Percentiles rank a stretch among this genome's conserved stretches.
phyloP scores from a whole-genome alignment of 768 basidiomycete genomes.

The Cubamyces sp. region DNA sequence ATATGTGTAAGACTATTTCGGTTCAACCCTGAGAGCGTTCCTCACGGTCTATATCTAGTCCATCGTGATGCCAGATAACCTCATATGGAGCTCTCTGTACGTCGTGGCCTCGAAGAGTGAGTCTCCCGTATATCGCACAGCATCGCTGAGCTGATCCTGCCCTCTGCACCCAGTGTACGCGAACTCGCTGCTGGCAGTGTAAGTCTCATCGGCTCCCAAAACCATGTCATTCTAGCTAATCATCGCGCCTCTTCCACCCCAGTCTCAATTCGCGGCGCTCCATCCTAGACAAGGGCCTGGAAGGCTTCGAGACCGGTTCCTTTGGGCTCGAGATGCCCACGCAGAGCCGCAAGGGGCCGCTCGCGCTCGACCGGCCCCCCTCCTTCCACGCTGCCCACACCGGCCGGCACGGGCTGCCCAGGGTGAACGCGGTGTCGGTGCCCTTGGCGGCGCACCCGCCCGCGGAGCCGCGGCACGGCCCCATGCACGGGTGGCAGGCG shows the following conservation, averaged over 20 bases:
- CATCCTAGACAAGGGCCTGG: not conserved
- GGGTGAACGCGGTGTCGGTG: not conserved
- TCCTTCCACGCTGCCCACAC: no score
- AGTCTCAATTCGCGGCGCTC: not conserved
- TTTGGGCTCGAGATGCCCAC: not conserved
- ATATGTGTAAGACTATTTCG: no score
- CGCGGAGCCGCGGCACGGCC: not conserved
- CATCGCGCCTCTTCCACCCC: not conserved
- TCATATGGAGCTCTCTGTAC: not conserved
- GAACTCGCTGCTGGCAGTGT: not conserved
- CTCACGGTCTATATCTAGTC: not conserved
- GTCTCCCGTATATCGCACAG: not conserved
- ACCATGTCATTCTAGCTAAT: no score
- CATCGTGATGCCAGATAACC: not conserved
- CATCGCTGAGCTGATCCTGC: not conserved
- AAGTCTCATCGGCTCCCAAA: no score
- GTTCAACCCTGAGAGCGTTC: no score
- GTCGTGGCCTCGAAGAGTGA: not conserved
- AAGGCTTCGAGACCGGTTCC: slow-evolving; percentile 3
- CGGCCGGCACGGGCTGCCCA: no score
- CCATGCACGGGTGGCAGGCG: not conserved
- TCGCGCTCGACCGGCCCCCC: not conserved
- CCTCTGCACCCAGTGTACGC: not conserved
- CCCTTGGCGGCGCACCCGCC: not conserved
- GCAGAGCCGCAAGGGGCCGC: not conserved